Evolutionary conservation across 2,329 filamentous ascomycete species (phyloP).

Genomic region (Aspergillus ustus): DNA sequence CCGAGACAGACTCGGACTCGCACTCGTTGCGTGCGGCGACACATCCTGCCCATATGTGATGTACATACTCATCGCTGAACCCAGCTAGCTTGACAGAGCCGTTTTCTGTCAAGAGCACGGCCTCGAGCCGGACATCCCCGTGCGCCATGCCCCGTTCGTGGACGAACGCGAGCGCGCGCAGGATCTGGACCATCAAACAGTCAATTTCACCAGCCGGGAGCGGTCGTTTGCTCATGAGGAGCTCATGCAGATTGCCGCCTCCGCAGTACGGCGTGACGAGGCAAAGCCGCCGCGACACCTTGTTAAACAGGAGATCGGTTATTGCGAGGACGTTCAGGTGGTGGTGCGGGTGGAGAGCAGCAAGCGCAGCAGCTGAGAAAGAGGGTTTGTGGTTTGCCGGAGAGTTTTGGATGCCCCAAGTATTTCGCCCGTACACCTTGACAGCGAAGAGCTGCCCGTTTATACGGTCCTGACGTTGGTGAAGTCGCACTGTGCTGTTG

Average conservation of each 20-base stretch:
- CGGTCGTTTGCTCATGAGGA: slow-evolving; percentile 70
- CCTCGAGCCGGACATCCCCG: slow-evolving; percentile 91
- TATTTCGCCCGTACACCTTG: slow-evolving; percentile 33
- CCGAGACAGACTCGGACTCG: too few relatives aligned
- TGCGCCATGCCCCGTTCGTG: slow-evolving; percentile 86
- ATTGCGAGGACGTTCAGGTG: slow-evolving; percentile 37
- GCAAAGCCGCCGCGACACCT: slow-evolving; percentile 33
- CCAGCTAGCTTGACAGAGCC: slow-evolving; percentile 91
- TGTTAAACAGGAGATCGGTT: slow-evolving; percentile 33
- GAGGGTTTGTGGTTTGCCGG: slow-evolving; percentile 8
- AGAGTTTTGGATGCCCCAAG: background rate
- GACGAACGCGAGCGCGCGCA: slow-evolving; percentile 59
- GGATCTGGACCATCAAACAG: slow-evolving; percentile 77
- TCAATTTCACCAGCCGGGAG: slow-evolving; percentile 84
- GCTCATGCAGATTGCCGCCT: slow-evolving; percentile 82
- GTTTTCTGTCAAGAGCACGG: slow-evolving; percentile 79
- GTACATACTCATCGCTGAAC: slow-evolving; percentile 65
- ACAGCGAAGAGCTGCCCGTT: slow-evolving; percentile 28
- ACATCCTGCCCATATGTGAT: slow-evolving; percentile 15
- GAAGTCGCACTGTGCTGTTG: slow-evolving; percentile 31
- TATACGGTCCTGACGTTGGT: background rate
- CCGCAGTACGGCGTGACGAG: slow-evolving; percentile 60
- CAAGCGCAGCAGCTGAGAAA: slow-evolving; percentile 25
- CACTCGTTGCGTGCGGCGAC: background rate
- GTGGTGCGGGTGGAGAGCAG: slow-evolving; percentile 20